Base-by-base conservation (phyloP, 306 rosid genomes). In the Begonia fuchsioides region DNA sequence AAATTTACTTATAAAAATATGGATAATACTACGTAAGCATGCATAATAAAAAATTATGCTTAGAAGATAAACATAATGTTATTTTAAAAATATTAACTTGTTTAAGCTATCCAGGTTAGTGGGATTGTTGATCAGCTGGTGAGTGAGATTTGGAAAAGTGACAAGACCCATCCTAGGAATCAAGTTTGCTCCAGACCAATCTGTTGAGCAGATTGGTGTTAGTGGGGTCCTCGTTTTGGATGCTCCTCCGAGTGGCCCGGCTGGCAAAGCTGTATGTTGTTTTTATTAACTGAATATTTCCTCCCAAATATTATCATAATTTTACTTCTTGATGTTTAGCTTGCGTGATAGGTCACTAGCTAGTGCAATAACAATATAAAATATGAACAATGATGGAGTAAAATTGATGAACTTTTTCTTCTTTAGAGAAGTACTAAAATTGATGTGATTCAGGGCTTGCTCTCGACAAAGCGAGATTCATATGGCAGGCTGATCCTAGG, bases 111-210 rank as follows among this genome's bases (percentile, higher is more conserved):
- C 32, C 63, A 90, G 95, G 98, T 90, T 39, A 61, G 58, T 66
- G 98, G 98, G 32, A 90, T 90, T 75, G 98, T 90, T 67, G 98
- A 90, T 38, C 98, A 90, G 63, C 62, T 90, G 67, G n/a, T n/a
- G n/a, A n/a, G 98, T 90, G 59, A 83, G 11, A 64, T 90, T 77
- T 57, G 98, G 98, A 51, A 90, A 85, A 81, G 98, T 90, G 61
- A 90, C 96, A 17, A 82, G 98, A 82, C 98, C 98, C 41, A 75
- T 90, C 63, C 72, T 90, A 69, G 98, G 98, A 53, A 85, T 92
- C 52, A 92, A 92, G 72, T 92, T 92, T 73, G 98, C 98, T 20
- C 98, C 98, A 1, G 98, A 92, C 77, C 98, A 92, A 50, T 92
- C 98, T 51, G 98, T 92, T 41, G 96, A 92, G 68, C 96, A 85